Percentiles rank a stretch among this genome's conserved stretches.
Conservation (phyloP, 805 yeast species). For the Crinitomyces ghanaensis region DNA sequence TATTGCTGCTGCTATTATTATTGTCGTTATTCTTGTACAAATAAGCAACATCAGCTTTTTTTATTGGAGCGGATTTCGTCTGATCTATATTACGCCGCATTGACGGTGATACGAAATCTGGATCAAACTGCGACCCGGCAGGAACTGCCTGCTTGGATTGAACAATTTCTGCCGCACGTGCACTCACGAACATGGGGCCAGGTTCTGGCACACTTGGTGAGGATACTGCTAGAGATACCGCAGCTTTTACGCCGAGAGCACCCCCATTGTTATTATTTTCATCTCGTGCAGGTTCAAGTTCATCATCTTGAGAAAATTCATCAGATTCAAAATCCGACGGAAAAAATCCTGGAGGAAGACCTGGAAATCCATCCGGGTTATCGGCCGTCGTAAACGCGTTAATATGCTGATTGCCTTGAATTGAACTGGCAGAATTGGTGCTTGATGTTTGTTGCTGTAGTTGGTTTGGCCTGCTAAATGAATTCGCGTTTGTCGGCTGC, state of each 20-base stretch:
- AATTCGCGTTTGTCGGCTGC: too few relatives aligned
- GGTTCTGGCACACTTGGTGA: background rate
- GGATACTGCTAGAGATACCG: background rate
- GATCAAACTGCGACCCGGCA: slow-evolving; percentile 16
- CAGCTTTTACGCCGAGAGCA: background rate
- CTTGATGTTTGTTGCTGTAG: background rate
- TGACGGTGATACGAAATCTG: slow-evolving; percentile 17
- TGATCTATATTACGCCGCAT: slow-evolving; percentile 21
- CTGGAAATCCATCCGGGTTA: background rate
- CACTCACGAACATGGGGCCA: slow-evolving; percentile 15
- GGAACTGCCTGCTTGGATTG: slow-evolving; percentile 17
- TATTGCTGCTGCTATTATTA: too few relatives aligned
- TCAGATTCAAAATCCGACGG: background rate
- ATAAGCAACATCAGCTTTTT: too few relatives aligned
- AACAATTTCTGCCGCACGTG: slow-evolving; percentile 20
- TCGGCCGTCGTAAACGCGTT: too few relatives aligned
- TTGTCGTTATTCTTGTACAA: too few relatives aligned
- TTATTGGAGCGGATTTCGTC: slow-evolving; percentile 17
- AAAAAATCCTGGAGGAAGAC: background rate
- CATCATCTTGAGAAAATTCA: background rate
- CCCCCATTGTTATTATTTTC: background rate
- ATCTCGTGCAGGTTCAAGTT: background rate
- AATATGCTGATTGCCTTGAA: too few relatives aligned
- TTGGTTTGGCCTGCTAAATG: background rate
- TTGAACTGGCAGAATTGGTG: too few relatives aligned